These are phyloP conservation scores for Cyclotella baltica DNA, from an alignment of 108 stramenopile genomes.

Conservation along the genomic window DNA sequence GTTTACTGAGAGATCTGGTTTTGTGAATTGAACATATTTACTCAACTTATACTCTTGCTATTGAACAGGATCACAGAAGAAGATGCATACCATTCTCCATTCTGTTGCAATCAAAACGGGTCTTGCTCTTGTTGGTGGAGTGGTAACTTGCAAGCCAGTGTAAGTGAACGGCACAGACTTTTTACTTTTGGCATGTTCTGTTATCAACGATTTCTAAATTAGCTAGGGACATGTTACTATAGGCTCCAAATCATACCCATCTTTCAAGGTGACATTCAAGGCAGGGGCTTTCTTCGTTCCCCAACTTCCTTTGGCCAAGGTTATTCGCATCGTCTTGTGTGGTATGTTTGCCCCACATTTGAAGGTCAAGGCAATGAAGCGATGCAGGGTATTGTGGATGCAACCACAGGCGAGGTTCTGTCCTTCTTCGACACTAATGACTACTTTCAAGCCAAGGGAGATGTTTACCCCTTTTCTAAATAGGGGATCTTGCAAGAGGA, in stretches of 20 bases:
- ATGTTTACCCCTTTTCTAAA: slow-evolving; percentile 33
- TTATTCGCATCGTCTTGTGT: slow-evolving; percentile 8
- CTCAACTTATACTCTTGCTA: not conserved
- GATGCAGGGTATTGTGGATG: slow-evolving; percentile 26
- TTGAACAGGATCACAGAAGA: not conserved
- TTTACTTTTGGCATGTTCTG: not conserved
- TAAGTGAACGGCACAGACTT: not conserved
- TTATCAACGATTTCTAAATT: not conserved
- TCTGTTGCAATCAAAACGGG: slow-evolving; percentile 10
- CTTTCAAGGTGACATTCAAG: not conserved
- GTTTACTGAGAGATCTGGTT: not conserved
- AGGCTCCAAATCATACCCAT: slow-evolving; percentile 15
- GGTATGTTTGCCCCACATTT: slow-evolving; percentile 36
- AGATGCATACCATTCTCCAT: slow-evolving; percentile 10
- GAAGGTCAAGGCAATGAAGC: slow-evolving; percentile 20
- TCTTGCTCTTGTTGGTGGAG: not conserved
- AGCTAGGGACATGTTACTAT: not conserved
- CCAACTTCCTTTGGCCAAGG: not conserved
- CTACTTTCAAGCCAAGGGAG: slow-evolving; percentile 27
- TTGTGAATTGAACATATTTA: too few species aligned
- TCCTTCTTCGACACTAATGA: slow-evolving; percentile 20
- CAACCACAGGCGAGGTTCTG: slow-evolving; percentile 7
- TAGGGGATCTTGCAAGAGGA: slow-evolving; percentile 8
- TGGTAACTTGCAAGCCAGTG: slow-evolving; percentile 17
- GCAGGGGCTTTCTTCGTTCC: not conserved